Evolutionary conservation across 768 basidiomycete species (phyloP).

Genomic region (Auriscalpium microsporum): DNA sequence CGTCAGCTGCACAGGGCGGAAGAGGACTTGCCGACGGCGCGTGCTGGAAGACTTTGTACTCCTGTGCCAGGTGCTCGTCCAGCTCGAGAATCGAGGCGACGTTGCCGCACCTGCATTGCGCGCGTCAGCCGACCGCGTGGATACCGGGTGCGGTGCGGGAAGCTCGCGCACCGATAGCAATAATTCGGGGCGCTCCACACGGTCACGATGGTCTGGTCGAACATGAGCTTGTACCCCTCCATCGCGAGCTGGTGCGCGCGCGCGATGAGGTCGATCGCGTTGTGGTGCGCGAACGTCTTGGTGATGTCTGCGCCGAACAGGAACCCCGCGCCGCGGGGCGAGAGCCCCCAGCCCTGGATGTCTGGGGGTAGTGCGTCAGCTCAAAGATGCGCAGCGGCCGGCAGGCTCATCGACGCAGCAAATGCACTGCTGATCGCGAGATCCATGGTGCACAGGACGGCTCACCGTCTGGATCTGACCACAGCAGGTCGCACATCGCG

Average conservation of each 20-base stretch:
- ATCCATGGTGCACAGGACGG: background rate
- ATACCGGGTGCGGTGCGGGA: no score
- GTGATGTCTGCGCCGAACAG: conserved; percentile 92
- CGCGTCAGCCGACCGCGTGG: background rate
- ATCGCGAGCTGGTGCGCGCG: conserved; percentile 96
- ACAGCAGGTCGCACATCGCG: conserved; percentile 97
- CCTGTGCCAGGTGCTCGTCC: conserved; percentile 87
- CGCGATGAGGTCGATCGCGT: conserved; percentile 91
- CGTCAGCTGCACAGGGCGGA: background rate
- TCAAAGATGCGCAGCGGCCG: background rate
- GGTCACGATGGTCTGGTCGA: conserved; percentile 89
- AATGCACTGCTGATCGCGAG: background rate
- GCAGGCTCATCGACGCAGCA: background rate
- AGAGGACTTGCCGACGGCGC: conserved; percentile 65
- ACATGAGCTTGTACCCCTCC: conserved; percentile 98
- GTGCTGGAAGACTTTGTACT: conserved; percentile 93
- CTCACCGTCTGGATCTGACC: conserved; percentile 97
- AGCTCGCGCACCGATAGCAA: conserved; percentile 74
- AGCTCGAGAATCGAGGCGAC: conserved; percentile 91
- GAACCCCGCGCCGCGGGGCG: conserved; percentile 95
- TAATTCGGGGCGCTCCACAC: conserved; percentile 99
- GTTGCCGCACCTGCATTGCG: conserved; percentile 72
- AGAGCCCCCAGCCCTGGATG: conserved; percentile 91
- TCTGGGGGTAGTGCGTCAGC: conserved; percentile 35
- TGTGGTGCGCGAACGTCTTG: conserved; percentile 81